These are phyloP conservation scores for Coemansia sp. DNA, from an alignment of 192 early-diverging fungal genomes.

Conservation along the genomic window DNA sequence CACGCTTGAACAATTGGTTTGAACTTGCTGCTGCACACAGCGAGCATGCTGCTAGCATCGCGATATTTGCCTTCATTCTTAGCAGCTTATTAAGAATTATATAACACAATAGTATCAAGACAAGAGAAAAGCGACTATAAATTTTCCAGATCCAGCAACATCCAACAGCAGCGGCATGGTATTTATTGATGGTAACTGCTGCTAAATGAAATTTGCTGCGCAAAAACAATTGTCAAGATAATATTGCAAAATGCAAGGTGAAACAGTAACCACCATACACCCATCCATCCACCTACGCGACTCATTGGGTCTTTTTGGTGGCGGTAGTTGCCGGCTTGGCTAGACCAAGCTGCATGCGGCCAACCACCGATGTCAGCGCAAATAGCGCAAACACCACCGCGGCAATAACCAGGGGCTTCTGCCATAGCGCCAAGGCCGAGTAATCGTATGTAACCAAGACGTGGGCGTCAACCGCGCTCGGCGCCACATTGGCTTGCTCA, in stretches of 20 bases:
- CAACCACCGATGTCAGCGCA: constrained; percentile 54
- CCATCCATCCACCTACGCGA: neutral
- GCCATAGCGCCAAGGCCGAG: constrained; percentile 42
- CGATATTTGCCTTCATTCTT: neutral
- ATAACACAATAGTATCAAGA: too few species aligned
- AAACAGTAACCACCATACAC: too few species aligned
- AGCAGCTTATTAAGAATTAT: too few species aligned
- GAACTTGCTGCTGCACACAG: neutral
- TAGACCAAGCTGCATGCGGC: constrained; percentile 58
- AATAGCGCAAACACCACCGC: constrained; percentile 56
- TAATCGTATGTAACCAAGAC: constrained; percentile 60
- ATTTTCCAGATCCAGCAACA: neutral
- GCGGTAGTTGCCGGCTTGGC: neutral
- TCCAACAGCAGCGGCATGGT: too few species aligned
- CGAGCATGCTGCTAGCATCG: neutral
- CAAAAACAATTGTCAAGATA: neutral
- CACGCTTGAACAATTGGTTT: constrained; percentile 5
- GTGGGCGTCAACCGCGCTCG: constrained; percentile 57
- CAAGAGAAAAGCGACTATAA: too few species aligned
- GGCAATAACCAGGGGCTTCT: constrained; percentile 64
- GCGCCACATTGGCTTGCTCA: constrained; percentile 67
- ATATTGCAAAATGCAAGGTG: neutral
- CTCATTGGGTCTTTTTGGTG: neutral
- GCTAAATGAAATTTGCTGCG: neutral
- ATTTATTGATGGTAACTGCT: neutral